Percentiles rank a stretch among this genome's conserved stretches.
Evolutionary conservation across 2,329 filamentous ascomycete species (phyloP).

Genomic region (Fusarium sororula): DNA sequence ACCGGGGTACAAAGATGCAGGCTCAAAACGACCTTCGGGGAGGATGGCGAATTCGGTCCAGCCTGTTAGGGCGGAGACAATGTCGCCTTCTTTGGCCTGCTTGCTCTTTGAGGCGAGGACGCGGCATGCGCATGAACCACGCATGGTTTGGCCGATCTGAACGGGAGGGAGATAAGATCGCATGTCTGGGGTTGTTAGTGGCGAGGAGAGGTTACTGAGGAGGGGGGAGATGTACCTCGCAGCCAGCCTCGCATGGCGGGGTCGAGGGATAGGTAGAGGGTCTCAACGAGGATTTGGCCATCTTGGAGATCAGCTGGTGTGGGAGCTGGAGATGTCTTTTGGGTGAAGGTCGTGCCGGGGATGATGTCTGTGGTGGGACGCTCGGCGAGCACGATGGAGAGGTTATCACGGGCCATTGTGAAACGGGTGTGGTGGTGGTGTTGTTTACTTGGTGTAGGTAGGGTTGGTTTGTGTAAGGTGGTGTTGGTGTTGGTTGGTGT

Average conservation of each 20-base stretch:
- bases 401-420: constrained; percentile 56
- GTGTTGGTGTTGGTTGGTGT: background rate
- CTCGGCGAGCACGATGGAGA: constrained; percentile 68
- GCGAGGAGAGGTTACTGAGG: background rate
- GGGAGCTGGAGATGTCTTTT: constrained; percentile 61
- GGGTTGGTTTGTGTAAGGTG: background rate
- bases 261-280: constrained; percentile 74
- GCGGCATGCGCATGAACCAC: constrained; percentile 67
- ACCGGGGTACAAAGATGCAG: constrained; percentile 51
- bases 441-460: background rate
- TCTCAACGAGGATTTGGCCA: constrained; percentile 70
- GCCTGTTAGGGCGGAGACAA: constrained; percentile 64
- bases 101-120: constrained; percentile 68
- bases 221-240: constrained; percentile 53
- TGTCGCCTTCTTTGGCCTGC: constrained; percentile 64
- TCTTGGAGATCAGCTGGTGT: constrained; percentile 64
- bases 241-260: constrained; percentile 82
- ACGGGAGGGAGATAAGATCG: constrained; percentile 75
- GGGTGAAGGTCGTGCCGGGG: constrained; percentile 70
- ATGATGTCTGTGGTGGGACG: constrained; percentile 69
- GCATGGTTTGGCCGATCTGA: constrained; percentile 74
- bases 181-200: constrained; percentile 45
- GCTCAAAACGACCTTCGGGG: constrained; percentile 59
- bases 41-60: constrained; percentile 75
- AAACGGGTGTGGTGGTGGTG: background rate